A percentile compares a stretch with the other conserved stretches of the same genome.
Conservation (phyloP, 164 flowering plant species). For the Saururus chinensis region DNA sequence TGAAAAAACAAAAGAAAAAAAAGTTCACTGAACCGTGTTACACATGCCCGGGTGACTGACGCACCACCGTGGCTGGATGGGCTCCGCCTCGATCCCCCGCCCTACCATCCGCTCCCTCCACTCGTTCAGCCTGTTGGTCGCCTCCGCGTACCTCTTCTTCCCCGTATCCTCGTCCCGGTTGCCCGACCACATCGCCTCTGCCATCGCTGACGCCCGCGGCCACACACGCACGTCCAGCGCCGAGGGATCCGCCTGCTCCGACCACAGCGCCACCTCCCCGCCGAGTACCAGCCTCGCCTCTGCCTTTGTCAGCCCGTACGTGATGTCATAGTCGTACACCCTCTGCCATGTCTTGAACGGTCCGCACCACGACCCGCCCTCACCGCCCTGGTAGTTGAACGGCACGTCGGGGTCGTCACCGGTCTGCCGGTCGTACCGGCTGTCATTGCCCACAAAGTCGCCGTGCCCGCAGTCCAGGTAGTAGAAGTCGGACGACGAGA, state of each 20-base stretch:
- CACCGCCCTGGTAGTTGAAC: conserved; percentile 19
- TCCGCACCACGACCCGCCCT: conserved; percentile 92
- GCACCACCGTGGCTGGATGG: conserved; percentile 93
- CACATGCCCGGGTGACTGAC: conserved; percentile 74
- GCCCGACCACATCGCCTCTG: conserved; percentile 86
- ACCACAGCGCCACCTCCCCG: conserved; percentile 94
- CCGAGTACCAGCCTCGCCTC: conserved; percentile 71
- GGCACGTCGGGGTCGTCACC: conserved; percentile 14
- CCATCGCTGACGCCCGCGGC: conserved; percentile 84
- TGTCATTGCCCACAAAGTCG: conserved; percentile 58
- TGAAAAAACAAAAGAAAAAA: too few species aligned
- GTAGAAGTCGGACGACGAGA: conserved; percentile 72
- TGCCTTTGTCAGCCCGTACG: conserved; percentile 46
- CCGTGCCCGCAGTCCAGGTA: conserved; percentile 96
- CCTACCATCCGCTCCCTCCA: conserved; percentile 78
- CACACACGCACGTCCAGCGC: conserved; percentile 70
- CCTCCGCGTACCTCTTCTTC: conserved; percentile 75
- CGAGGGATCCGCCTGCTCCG: conserved; percentile 79
- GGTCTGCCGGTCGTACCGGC: conserved; percentile 33
- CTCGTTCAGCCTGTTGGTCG: conserved; percentile 66
- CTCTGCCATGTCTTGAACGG: conserved; percentile 93
- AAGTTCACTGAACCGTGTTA: conserved; percentile 33
- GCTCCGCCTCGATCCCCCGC: conserved; percentile 76
- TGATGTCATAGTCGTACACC: conserved; percentile 74
- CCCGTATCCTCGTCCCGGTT: conserved; percentile 54